Evolutionary conservation across 139 green algal species (phyloP).

Genomic region (Spirogloea muscicola): DNA sequence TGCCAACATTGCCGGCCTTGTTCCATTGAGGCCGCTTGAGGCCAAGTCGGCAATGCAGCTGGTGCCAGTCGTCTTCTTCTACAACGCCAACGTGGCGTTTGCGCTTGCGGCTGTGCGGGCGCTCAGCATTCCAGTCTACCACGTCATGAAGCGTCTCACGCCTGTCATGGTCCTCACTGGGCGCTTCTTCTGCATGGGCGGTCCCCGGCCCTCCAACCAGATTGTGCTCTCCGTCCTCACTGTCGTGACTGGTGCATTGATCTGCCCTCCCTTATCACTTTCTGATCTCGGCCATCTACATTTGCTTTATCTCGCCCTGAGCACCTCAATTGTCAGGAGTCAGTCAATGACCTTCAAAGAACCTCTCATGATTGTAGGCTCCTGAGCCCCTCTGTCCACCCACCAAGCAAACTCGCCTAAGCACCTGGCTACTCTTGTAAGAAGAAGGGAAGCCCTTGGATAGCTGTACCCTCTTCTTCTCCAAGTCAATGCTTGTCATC

Average conservation of each 20-base stretch:
- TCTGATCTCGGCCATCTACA: no score
- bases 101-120: slow-evolving; percentile 38
- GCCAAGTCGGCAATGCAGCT: not conserved
- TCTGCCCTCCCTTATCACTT: no score
- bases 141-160: slow-evolving; percentile 38
- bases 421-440: no score
- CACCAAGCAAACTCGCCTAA: no score
- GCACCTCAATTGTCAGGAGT: no score
- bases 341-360: no score
- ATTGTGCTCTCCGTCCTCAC: slow-evolving; percentile 21
- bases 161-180: slow-evolving; percentile 37
- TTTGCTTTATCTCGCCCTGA: no score
- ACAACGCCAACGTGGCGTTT: slow-evolving; percentile 57
- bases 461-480: no score
- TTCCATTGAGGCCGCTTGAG: slow-evolving; percentile 21
- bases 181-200: slow-evolving; percentile 26
- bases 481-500: no score
- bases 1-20: not conserved
- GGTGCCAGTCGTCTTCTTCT: slow-evolving; percentile 45
- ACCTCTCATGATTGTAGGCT: no score
- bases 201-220: not conserved
- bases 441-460: no score
- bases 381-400: no score
- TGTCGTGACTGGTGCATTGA: slow-evolving; percentile 11
- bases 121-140: slow-evolving; percentile 51